These are phyloP conservation scores for Nicotiana rustica DNA, from an alignment of 305 asterid genomes.

Conservation along the genomic window DNA sequence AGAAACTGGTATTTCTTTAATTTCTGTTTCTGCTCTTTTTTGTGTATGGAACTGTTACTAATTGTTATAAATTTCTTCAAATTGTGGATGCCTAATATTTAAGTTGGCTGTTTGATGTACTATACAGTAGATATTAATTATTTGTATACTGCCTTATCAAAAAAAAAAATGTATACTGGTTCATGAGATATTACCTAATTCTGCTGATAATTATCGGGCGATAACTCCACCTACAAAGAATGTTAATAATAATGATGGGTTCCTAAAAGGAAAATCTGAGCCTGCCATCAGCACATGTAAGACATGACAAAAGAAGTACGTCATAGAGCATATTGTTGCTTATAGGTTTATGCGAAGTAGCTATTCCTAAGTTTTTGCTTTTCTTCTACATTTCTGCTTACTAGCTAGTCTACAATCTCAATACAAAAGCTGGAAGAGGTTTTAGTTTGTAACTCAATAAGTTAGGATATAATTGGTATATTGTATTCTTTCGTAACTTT, in stretches of 20 bases:
- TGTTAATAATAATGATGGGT: constrained; percentile 24
- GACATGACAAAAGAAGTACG: constrained; percentile 1
- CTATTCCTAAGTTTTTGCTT: neutral
- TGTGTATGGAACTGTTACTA: constrained; percentile 9
- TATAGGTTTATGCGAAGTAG: neutral
- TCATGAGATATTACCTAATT: constrained; percentile 15
- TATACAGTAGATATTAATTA: neutral
- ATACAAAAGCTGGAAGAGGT: neutral
- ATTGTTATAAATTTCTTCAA: constrained; percentile 16
- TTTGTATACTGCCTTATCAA: too few species aligned
- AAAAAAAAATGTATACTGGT: neutral
- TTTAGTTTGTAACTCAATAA: neutral
- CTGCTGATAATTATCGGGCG: neutral
- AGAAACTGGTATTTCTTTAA: constrained; percentile 65
- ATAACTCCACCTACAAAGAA: neutral
- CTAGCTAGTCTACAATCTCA: neutral
- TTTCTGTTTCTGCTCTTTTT: constrained; percentile 17
- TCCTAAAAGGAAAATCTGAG: neutral
- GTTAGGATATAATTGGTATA: neutral
- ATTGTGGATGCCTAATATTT: constrained; percentile 19
- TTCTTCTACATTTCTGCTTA: neutral
- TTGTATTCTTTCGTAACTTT: constrained; percentile 25
- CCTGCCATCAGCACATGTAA: constrained; percentile 12
- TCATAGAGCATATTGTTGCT: neutral
- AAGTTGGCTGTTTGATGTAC: neutral